Evolutionary conservation across 1,139 yeast species (phyloP).

Genomic region (Zygoascus sp.): DNA sequence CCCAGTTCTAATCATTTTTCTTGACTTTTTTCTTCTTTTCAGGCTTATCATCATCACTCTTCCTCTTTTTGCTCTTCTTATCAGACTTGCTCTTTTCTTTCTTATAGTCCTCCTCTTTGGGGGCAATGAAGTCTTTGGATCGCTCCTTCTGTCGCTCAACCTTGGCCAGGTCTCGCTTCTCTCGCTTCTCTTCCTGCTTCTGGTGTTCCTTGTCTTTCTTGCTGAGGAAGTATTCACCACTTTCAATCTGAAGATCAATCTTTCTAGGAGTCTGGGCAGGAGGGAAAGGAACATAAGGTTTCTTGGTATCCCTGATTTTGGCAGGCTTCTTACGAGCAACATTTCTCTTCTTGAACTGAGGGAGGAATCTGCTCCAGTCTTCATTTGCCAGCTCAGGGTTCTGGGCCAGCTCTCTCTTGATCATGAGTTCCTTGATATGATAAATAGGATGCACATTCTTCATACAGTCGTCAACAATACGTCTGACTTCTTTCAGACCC

Average conservation of each 20-base stretch:
- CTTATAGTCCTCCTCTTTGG: slow-evolving; percentile 61
- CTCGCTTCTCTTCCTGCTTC: slow-evolving; percentile 71
- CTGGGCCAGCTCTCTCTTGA: slow-evolving; percentile 88
- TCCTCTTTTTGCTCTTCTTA: slow-evolving; percentile 13
- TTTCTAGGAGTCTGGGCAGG: slow-evolving; percentile 96
- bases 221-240: slow-evolving; percentile 96
- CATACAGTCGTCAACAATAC: slow-evolving; percentile 98
- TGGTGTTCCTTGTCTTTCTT: slow-evolving; percentile 73
- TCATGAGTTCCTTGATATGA: slow-evolving; percentile 95
- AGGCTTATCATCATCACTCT: slow-evolving; percentile 2
- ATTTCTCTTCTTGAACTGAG: slow-evolving; percentile 93
- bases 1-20: not conserved
- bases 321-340: slow-evolving; percentile 90
- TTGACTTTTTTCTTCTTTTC: slow-evolving; percentile 1
- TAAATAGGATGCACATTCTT: slow-evolving; percentile 92
- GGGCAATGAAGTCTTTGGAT: slow-evolving; percentile 77
- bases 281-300: slow-evolving; percentile 97
- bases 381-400: slow-evolving; percentile 93
- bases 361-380: slow-evolving; percentile 96
- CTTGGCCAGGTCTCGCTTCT: slow-evolving; percentile 68
- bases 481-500: slow-evolving; percentile 86
- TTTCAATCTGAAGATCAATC: slow-evolving; percentile 94
- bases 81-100: slow-evolving; percentile 28
- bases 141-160: slow-evolving; percentile 65
- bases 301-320: slow-evolving; percentile 53